Conservation (phyloP, 2,329 filamentous ascomycete genomes). For the Coniochaeta sp. region DNA sequence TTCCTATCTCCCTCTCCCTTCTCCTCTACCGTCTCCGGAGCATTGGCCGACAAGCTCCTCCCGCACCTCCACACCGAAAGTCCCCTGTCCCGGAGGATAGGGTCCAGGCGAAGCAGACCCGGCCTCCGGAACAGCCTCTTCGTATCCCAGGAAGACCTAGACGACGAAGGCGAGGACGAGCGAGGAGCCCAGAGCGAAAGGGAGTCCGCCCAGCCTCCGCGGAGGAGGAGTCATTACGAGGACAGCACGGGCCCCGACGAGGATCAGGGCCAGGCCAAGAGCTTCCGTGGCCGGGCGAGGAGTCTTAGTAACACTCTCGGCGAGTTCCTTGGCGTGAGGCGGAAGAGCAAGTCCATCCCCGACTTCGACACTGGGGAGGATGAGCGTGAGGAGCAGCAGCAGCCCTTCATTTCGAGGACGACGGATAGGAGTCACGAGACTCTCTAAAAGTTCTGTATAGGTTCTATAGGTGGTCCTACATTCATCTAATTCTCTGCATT, state of each 20-base stretch:
- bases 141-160: conserved; percentile 37
- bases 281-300: conserved; percentile 24
- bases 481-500: not conserved
- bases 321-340: conserved; percentile 24
- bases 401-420: not conserved
- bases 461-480: not conserved
- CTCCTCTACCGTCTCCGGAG: conserved; percentile 50
- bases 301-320: conserved; percentile 32
- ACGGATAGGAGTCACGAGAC: not conserved
- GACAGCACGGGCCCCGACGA: conserved; percentile 8
- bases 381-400: not conserved
- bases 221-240: conserved; percentile 9
- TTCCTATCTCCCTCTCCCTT: conserved; percentile 54
- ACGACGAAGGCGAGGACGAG: conserved; percentile 13
- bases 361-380: not conserved
- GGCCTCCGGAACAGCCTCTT: conserved; percentile 48
- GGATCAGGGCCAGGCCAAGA: conserved; percentile 12
- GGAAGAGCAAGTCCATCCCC: conserved; percentile 7
- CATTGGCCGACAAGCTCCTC: conserved; percentile 48
- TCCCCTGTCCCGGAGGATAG: conserved; percentile 22
- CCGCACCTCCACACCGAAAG: conserved; percentile 21
- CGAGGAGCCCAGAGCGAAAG: conserved; percentile 1
- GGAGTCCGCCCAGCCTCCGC: conserved; percentile 9
- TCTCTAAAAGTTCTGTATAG: not conserved
- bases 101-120: conserved; percentile 38